These are phyloP conservation scores for Colletotrichum falcatum DNA, from an alignment of 2,329 filamentous ascomycete genomes.

Conservation along the genomic window DNA sequence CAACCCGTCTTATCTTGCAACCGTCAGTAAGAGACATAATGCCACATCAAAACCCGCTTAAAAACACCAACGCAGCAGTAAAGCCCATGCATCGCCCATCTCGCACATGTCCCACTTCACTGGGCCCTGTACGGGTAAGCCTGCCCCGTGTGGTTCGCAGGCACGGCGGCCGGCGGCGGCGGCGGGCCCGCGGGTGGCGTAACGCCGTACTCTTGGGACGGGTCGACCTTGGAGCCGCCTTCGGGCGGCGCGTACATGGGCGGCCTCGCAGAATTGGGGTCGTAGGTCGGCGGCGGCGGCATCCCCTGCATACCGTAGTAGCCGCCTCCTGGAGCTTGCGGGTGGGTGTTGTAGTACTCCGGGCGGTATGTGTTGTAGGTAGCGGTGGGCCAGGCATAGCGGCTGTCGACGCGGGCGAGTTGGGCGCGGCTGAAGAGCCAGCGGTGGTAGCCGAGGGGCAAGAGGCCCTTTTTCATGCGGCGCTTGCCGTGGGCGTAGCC, in stretches of 20 bases:
- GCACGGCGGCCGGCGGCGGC: slow-evolving; percentile 47
- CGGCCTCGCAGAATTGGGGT: slow-evolving; percentile 63
- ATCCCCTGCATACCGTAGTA: slow-evolving; percentile 64
- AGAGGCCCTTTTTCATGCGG: slow-evolving; percentile 73
- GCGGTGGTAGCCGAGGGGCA: slow-evolving; percentile 78
- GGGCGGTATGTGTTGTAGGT: slow-evolving; percentile 56
- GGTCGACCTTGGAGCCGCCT: slow-evolving; percentile 65
- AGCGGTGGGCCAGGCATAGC: slow-evolving; percentile 56
- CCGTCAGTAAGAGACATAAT: slow-evolving; percentile 12
- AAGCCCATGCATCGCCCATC: not conserved
- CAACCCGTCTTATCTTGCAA: slow-evolving; percentile 16
- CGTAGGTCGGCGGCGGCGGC: slow-evolving; percentile 69
- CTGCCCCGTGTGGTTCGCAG: slow-evolving; percentile 50
- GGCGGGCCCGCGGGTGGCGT: slow-evolving; percentile 64
- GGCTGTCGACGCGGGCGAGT: slow-evolving; percentile 61
- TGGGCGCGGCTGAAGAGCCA: slow-evolving; percentile 64
- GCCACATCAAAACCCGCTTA: not conserved
- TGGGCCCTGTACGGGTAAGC: slow-evolving; percentile 46
- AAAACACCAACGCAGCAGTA: slow-evolving; percentile 31
- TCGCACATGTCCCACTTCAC: slow-evolving; percentile 41
- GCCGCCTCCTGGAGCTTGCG: slow-evolving; percentile 39
- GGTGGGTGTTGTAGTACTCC: slow-evolving; percentile 48
- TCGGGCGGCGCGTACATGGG: slow-evolving; percentile 66
- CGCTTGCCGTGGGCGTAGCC: slow-evolving; percentile 78
- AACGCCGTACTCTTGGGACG: slow-evolving; percentile 44